A percentile compares a stretch with the other conserved stretches of the same genome.
These are phyloP conservation scores for Brassica cretica DNA, from an alignment of 345 rosid genomes.

Conservation along the genomic window DNA sequence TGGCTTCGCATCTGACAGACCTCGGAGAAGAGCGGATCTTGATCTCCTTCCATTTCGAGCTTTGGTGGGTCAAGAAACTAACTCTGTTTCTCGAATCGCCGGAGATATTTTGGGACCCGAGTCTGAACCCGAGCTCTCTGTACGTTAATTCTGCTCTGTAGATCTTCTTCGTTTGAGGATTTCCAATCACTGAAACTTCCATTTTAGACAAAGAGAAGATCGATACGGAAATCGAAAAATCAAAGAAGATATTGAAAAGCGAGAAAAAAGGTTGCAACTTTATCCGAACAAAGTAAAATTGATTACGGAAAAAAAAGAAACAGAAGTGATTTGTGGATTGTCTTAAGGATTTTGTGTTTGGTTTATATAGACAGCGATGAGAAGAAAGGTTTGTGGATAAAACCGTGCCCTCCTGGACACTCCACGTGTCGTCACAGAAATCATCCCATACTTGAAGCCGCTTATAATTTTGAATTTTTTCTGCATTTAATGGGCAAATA, in stretches of 20 bases:
- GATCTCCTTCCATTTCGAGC: conserved; percentile 39
- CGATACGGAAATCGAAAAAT: not conserved
- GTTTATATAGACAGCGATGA: conserved; percentile 24
- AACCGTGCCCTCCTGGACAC: conserved; percentile 15
- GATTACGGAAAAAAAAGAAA: not conserved
- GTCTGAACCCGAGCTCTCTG: conserved; percentile 44
- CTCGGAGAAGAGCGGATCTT: conserved; percentile 41
- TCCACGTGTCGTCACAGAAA: conserved; percentile 32
- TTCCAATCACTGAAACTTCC: conserved; percentile 67
- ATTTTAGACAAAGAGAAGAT: conserved; percentile 20
- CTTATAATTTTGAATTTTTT: not conserved
- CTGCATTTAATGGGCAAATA: not conserved
- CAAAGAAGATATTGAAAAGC: not conserved
- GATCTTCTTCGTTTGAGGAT: conserved; percentile 49
- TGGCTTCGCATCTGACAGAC: conserved; percentile 51
- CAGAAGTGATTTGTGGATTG: conserved; percentile 17
- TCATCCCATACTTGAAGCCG: conserved; percentile 33
- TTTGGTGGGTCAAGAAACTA: conserved; percentile 37
- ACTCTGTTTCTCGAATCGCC: conserved; percentile 36
- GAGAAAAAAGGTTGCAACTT: not conserved
- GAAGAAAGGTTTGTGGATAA: conserved; percentile 14
- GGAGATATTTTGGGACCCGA: conserved; percentile 9
- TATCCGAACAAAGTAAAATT: conserved; percentile 1
- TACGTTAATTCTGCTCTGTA: conserved; percentile 41
- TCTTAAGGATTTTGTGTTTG: not conserved